Evolutionary conservation across 805 yeast genomes (phyloP).

Genomic region (Wickerhamiella hasegawae): DNA sequence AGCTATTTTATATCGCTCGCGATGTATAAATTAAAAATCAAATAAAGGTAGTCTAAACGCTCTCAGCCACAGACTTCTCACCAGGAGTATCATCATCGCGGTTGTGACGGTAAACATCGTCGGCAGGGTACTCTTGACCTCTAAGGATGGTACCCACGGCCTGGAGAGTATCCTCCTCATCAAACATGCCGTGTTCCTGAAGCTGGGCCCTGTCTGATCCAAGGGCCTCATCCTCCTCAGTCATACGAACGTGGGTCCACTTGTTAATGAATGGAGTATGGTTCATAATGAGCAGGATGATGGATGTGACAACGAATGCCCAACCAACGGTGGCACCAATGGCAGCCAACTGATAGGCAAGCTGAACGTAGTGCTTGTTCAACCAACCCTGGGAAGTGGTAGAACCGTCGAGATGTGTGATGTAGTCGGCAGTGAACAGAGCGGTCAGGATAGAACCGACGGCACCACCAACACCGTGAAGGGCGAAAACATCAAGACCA

Average conservation of each 20-base stretch:
- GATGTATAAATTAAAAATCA: too few species aligned
- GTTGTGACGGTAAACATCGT: constrained; percentile 1
- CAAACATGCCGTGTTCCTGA: constrained; percentile 61
- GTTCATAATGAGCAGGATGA: constrained; percentile 58
- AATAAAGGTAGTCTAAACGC: too few species aligned
- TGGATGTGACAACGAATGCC: constrained; percentile 63
- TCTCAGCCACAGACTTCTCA: background rate
- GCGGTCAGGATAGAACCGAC: constrained; percentile 76
- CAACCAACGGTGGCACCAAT: constrained; percentile 56
- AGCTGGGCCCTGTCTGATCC: constrained; percentile 87
- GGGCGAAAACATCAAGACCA: constrained; percentile 87
- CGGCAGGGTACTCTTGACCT: background rate
- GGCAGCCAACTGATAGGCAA: constrained; percentile 89
- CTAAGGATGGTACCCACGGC: background rate
- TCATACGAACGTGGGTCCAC: constrained; percentile 70
- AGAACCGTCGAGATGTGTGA: constrained; percentile 64
- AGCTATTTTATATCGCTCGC: too few species aligned
- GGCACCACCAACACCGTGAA: constrained; percentile 90
- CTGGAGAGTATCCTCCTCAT: constrained; percentile 9
- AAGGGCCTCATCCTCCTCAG: constrained; percentile 74
- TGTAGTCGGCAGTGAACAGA: constrained; percentile 85
- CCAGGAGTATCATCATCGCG: background rate
- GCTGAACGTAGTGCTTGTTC: constrained; percentile 75
- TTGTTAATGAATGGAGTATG: constrained; percentile 55
- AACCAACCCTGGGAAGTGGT: constrained; percentile 82